These are phyloP conservation scores for Boletus sp. DNA, from an alignment of 1,284 basidiomycete species.

Conservation along the genomic window DNA sequence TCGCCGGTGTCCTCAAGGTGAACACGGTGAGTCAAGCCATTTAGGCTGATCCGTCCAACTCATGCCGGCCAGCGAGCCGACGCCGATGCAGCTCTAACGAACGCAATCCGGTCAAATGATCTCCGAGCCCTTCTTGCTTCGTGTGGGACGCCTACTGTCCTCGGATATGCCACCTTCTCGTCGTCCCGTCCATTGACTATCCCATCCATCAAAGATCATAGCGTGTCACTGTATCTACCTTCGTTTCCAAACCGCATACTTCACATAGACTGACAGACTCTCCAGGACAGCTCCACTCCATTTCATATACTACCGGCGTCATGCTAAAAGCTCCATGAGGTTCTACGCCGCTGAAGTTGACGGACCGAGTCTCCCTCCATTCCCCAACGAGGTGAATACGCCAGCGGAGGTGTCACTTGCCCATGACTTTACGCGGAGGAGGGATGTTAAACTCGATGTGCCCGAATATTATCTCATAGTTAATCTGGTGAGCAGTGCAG, in stretches of 20 bases:
- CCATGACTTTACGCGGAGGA: conserved; percentile 29
- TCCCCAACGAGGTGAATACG: conserved; percentile 6
- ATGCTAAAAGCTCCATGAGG: conserved; percentile 45
- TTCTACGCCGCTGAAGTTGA: conserved; percentile 50
- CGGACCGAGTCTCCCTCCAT: conserved; percentile 27
- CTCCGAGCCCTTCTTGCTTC: conserved; percentile 3
- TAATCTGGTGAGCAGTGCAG: conserved; percentile 22
- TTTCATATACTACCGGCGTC: conserved; percentile 49
- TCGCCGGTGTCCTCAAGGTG: conserved; percentile 46
- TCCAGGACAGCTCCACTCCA: conserved; percentile 25
- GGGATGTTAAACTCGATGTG: not conserved
- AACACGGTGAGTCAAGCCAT: conserved; percentile 30
- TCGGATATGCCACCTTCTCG: conserved; percentile 25
- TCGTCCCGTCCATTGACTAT: conserved; percentile 3
- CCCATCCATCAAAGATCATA: conserved; percentile 21
- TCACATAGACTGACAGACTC: conserved; percentile 10
- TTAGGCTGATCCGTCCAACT: not conserved
- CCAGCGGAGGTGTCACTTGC: conserved; percentile 21
- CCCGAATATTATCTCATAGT: conserved; percentile 21
- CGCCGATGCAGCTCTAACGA: conserved; percentile 17
- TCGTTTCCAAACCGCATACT: conserved; percentile 4
- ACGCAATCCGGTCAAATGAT: conserved; percentile 11
- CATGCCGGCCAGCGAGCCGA: conserved; percentile 19
- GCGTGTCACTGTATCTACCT: conserved; percentile 16
- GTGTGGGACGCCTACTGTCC: conserved; percentile 29